Base-by-base conservation (phyloP, 768 basidiomycete genomes). In the Dentipellis sp. region DNA sequence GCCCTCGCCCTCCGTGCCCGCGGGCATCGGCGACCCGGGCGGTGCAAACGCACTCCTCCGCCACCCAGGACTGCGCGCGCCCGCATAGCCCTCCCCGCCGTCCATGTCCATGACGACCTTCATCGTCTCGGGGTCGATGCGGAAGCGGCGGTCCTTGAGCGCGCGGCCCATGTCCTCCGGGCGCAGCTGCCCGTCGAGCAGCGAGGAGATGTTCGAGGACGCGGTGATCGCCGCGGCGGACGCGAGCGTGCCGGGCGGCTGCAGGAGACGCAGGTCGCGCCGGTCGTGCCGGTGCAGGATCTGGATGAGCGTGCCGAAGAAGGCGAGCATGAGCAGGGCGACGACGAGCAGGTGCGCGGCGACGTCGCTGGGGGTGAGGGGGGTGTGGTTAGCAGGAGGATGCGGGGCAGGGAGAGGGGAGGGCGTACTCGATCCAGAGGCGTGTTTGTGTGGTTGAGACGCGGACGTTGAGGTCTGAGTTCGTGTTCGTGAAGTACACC, bases 211-310 rank as follows among this genome's bases (percentile, higher is more conserved):
- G 29, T 72, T 73, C 3, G 78, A 79, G 59, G 76, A 74, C 7
- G 74, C 80, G 10, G 78, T 78, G 58, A 82, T 75, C 39, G 77
- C 74, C 11, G 80, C 75, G 11, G 81, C 81, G 10, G 78, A 78
- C 19, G 78, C 80, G 52, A 82, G 77, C 4, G 81, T 81, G 16
- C 80, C 62, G 0, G 78, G 78, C 50, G 73, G 68, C 59, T 79
- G 78, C 34, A 68, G 69, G 35, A 82, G 68, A 16, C 67, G 68
- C 29, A 83, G 69, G 45, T 69, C 63, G 9, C 72, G 71, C 8
- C 80, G 74, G 39, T 76, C 75, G 48, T 62, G 58, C 22, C 72
- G 67, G 62, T 82, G 81, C 58, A 75, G 70, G 16, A 79, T 55
- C 40, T 81, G 78, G 49, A 81, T 69, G 29, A 78, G 60, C 11